Percentiles rank a stretch among this genome's conserved stretches.
These are phyloP conservation scores for Diaporthe citrichinensis DNA, from an alignment of 2,329 filamentous ascomycete genomes.

Conservation along the genomic window DNA sequence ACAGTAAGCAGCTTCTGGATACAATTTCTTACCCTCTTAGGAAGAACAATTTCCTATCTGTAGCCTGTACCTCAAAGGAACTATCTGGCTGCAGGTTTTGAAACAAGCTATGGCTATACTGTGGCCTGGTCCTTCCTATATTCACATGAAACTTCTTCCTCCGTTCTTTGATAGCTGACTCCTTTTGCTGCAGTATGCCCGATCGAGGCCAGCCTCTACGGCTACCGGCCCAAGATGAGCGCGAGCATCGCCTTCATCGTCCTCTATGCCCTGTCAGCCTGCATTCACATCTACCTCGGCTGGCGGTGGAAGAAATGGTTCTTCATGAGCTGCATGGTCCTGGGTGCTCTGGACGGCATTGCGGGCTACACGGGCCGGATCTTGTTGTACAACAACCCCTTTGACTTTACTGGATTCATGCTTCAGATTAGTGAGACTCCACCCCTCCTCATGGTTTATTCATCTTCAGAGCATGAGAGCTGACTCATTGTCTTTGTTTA, in stretches of 20 bases:
- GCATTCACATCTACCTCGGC: slow-evolving; percentile 59
- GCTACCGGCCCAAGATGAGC: slow-evolving; percentile 61
- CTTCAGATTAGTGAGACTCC: slow-evolving; percentile 69
- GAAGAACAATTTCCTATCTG: too few species aligned
- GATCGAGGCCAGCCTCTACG: slow-evolving; percentile 60
- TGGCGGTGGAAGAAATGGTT: slow-evolving; percentile 62
- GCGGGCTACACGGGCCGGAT: slow-evolving; percentile 74
- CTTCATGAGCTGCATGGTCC: slow-evolving; percentile 65
- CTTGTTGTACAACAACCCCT: slow-evolving; percentile 70
- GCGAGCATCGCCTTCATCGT: slow-evolving; percentile 60
- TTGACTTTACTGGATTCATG: slow-evolving; percentile 71
- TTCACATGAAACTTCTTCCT: too few species aligned
- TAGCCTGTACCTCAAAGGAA: too few species aligned
- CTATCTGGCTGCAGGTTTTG: too few species aligned
- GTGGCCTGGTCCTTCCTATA: too few species aligned
- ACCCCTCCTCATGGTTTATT: neutral
- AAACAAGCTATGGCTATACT: too few species aligned
- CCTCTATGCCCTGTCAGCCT: slow-evolving; percentile 63
- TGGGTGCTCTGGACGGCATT: slow-evolving; percentile 70
- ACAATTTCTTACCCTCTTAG: too few species aligned
- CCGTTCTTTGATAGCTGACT: too few species aligned
- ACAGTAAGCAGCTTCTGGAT: too few species aligned
- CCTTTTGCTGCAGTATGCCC: too few species aligned
- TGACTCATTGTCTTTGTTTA: neutral
- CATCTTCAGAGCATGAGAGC: neutral